A percentile compares a stretch with the other conserved stretches of the same genome.
Conservation (phyloP, 2,329 filamentous ascomycete species). For the Diplodia scrobiculata region DNA sequence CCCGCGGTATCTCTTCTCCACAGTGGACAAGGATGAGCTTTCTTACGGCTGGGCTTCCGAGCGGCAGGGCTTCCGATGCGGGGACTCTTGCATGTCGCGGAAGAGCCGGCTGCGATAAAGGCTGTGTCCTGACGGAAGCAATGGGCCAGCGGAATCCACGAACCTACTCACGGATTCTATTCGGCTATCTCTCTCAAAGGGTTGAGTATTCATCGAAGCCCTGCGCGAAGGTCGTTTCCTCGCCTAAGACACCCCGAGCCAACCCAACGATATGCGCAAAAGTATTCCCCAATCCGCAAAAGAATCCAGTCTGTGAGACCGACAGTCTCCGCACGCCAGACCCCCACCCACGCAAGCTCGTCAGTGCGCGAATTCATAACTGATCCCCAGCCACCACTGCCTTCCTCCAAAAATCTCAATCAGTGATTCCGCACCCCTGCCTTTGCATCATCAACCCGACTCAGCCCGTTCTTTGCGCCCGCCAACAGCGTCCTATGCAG, state of each 20-base stretch:
- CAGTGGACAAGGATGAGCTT: constrained; percentile 3
- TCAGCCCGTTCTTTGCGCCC: constrained; percentile 14
- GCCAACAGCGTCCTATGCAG: constrained; percentile 30
- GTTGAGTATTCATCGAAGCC: background rate
- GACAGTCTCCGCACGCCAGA: background rate
- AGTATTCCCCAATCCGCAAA: background rate
- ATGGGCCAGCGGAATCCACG: background rate
- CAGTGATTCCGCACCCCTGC: constrained; percentile 24
- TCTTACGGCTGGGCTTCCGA: background rate
- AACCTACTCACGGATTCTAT: background rate
- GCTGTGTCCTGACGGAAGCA: background rate
- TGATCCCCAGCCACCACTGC: no score
- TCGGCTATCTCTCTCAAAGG: background rate
- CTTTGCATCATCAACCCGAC: constrained; percentile 19
- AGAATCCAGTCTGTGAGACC: background rate
- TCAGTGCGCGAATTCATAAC: no score
- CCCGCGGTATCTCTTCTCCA: constrained; percentile 12
- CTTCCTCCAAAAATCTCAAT: background rate
- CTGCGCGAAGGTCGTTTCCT: no score
- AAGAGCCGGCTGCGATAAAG: constrained; percentile 8
- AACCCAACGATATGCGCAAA: background rate
- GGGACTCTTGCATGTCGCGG: background rate
- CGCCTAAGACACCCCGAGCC: no score
- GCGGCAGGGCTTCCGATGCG: background rate
- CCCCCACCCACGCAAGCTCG: background rate